Base-by-base conservation (phyloP, 441 rosid genomes). In the Isatis lusitanica region DNA sequence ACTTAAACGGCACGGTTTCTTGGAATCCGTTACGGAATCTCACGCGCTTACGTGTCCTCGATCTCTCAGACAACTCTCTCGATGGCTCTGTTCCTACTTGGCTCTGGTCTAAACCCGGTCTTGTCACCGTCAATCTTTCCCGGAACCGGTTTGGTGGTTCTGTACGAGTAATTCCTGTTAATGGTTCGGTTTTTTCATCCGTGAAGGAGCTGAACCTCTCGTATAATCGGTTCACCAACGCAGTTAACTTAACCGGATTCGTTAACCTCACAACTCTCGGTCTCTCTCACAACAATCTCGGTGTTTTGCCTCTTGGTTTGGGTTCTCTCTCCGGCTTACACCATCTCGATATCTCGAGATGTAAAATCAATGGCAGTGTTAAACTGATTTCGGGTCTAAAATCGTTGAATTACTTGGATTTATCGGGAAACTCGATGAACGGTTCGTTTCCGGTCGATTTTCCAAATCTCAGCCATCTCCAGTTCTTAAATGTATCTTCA, bases 361-460 rank as follows among this genome's bases (percentile, higher is more conserved):
- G 98, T 88, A 62, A 74, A 42, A 86, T 93, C 77, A 82, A 79
- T 0, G 89, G 85, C 53, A 81, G 50, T 53, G 44, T 90, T 8
- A 86, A 78, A 57, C 80, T 83, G 46, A 74, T 90, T 70, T 86
- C 90, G 15, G 66, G 80, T 67, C 86, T 93, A 35, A 75, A 18
- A 12, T 80, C 80, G 1, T 79, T 93, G 84, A 80, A 13, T 13
- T 82, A 80, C 71, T 78, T 93, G 26, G 98, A 93, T 81, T 68
- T 91, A 12, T 91, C 98, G 9, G 86, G 78, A 47, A 93, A 93
- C 63, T 73, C 77, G 24, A 51, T 93, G 79, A 84, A 50, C 68
- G 97, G 98, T 66, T 79, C 80, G 64, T 88, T 93, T 68, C 98
- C 98, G 44, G 75, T 74, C 1, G 97, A 93, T 82, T 91, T 93